A percentile compares a stretch with the other conserved stretches of the same genome.
phyloP scores from a whole-genome alignment of 495 filamentous ascomycete genomes.

The Letharia lupina region DNA sequence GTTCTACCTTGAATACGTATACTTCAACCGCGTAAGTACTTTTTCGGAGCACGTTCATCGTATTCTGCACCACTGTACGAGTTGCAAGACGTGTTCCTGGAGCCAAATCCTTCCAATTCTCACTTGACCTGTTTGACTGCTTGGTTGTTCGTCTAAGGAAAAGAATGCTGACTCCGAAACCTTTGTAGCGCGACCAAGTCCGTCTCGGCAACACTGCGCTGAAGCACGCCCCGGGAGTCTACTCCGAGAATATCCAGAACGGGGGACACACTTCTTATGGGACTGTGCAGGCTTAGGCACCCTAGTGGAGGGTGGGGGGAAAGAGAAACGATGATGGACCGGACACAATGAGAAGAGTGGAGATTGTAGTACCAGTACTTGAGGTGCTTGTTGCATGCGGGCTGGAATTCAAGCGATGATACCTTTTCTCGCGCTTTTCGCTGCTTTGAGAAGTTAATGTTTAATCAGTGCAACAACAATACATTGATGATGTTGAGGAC shows the following conservation, averaged over 20 bases:
- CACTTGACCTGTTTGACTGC: not conserved
- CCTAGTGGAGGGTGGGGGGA: not conserved
- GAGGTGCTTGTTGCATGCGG: not conserved
- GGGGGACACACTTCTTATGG: slow-evolving; percentile 44
- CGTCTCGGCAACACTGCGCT: slow-evolving; percentile 41
- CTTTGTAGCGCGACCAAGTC: slow-evolving; percentile 23
- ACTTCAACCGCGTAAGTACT: slow-evolving; percentile 51
- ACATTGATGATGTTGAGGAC: no score
- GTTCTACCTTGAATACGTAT: slow-evolving; percentile 85
- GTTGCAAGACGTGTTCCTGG: slow-evolving; percentile 29
- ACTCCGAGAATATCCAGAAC: slow-evolving; percentile 67
- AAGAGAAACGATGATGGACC: not conserved
- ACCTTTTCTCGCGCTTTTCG: not conserved
- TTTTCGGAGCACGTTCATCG: not conserved
- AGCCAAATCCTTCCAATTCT: not conserved
- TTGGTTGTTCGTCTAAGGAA: not conserved
- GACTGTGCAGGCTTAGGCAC: slow-evolving; percentile 26
- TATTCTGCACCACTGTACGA: slow-evolving; percentile 6
- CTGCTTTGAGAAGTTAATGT: not conserved
- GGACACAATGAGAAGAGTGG: not conserved
- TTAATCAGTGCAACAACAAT: not conserved
- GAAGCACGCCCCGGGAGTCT: slow-evolving; percentile 61
- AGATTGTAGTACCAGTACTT: not conserved
- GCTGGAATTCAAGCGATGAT: not conserved
- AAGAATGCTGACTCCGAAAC: not conserved